A percentile compares a stretch with the other conserved stretches of the same genome.
These are phyloP conservation scores for Paramyrothecium roridum DNA, from an alignment of 2,329 filamentous ascomycete species.

Conservation along the genomic window DNA sequence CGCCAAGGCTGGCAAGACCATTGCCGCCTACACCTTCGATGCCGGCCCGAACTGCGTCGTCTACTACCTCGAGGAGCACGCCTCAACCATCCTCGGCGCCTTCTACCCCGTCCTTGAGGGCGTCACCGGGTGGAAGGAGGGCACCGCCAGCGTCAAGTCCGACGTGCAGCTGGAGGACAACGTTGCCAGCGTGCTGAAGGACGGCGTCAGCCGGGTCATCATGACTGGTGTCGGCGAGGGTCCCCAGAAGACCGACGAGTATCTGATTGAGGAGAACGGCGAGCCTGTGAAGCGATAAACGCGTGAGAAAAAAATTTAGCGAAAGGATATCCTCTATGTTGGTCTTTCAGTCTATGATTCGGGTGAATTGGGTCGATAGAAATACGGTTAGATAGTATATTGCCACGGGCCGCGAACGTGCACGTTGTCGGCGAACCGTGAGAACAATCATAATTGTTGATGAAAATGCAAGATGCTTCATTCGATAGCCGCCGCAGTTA, in stretches of 20 bases:
- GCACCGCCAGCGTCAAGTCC: slow-evolving; percentile 48
- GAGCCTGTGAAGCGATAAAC: slow-evolving; percentile 35
- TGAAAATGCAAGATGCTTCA: no score
- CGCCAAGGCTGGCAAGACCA: slow-evolving; percentile 67
- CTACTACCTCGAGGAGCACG: slow-evolving; percentile 85
- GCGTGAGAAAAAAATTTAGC: no score
- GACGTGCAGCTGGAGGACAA: slow-evolving; percentile 61
- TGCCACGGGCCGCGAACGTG: no score
- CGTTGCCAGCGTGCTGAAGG: slow-evolving; percentile 64
- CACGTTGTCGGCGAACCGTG: no score
- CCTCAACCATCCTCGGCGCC: slow-evolving; percentile 68
- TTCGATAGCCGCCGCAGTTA: no score
- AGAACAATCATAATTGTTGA: no score
- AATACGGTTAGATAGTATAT: no score
- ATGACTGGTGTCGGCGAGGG: slow-evolving; percentile 89
- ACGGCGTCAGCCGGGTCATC: slow-evolving; percentile 85
- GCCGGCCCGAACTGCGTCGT: slow-evolving; percentile 96
- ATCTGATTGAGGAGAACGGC: slow-evolving; percentile 68
- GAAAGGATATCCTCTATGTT: no score
- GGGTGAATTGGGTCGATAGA: no score
- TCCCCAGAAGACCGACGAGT: slow-evolving; percentile 74
- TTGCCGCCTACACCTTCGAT: slow-evolving; percentile 96
- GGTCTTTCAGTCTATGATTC: no score
- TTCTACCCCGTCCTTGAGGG: slow-evolving; percentile 66
- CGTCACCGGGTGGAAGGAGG: slow-evolving; percentile 70